Base-by-base conservation (phyloP, 2,329 filamentous ascomycete species). In the Cordyceps cicadae region DNA sequence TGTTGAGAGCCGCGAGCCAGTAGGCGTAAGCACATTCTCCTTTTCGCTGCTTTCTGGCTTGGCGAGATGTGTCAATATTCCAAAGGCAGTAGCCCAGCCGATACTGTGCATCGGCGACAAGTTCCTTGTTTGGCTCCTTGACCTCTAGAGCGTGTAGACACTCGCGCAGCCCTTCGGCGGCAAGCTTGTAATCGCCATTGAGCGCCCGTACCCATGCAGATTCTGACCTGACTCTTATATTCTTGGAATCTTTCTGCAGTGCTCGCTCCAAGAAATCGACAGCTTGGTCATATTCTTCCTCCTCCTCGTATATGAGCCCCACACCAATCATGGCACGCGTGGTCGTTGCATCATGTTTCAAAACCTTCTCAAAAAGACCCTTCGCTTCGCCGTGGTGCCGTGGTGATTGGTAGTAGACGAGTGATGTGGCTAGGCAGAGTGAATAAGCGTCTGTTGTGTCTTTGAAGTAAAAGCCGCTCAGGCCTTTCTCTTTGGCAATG, bases 131-230 rank as follows among this genome's bases (percentile, higher is more conserved):
- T 48, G 83, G 77, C 19, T 82, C 81, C 65, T 87, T 81, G 3
- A 82, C 76, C 63, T 86, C 81, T 19, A 96, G 77, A 12, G 85
- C 76, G 0, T 82, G 76, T 0, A 96, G 75, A 62, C 88, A 91
- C 8, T 78, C 78, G 67, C 92, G 83, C 0, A 99, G 79, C 64
- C 91, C 88, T 2, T 81, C 73, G 49, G 87, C 80, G 11, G 90
- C 91, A 21, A 75, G 75, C 57, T 80, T 74, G 70, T 90, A 87
- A 67, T 96, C 86, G 12, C 91, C 90, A 67, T 86, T 88, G 15
- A 96, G 80, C 11, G 92, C 90, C 69, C 89, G 90, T 64, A 94
- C 92, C 94, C 94, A 99, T 1, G 92, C 93, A 19, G 91, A 85
- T 73, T 99, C 95, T 17, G 89, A 88, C 60, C 85, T 87, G 49